Conservation (phyloP, 306 rosid species). For the Cercis canadensis region DNA sequence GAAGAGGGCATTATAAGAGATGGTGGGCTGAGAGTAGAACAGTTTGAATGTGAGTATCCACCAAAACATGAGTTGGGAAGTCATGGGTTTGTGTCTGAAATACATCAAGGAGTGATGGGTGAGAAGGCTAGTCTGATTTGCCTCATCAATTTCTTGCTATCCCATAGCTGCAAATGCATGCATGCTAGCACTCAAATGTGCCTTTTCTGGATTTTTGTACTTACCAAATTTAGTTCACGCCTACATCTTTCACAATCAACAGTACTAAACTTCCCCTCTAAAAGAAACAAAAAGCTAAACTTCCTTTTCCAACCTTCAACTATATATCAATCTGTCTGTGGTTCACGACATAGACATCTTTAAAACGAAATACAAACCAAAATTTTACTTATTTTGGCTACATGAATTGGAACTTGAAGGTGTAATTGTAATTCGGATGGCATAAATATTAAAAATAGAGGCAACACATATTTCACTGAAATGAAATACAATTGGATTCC, state of each 20-base stretch:
- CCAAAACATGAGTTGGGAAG: slow-evolving; percentile 91
- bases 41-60: slow-evolving; percentile 38
- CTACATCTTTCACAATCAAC: neutral
- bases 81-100: slow-evolving; percentile 62
- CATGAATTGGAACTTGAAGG: neutral
- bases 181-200: slow-evolving; percentile 47
- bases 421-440: neutral
- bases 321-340: neutral
- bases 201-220: slow-evolving; percentile 1
- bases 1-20: slow-evolving; percentile 55
- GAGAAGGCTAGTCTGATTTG: slow-evolving; percentile 33
- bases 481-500: too few relatives aligned
- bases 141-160: slow-evolving; percentile 18
- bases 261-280: neutral
- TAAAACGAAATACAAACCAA: slow-evolving; percentile 27
- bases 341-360: slow-evolving; percentile 18
- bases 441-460: too few relatives aligned
- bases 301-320: too few relatives aligned
- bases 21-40: slow-evolving; percentile 29
- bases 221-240: neutral
- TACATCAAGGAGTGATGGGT: slow-evolving; percentile 40
- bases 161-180: slow-evolving; percentile 34
- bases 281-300: too few relatives aligned
- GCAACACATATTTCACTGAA: too few relatives aligned
- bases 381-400: slow-evolving; percentile 1